Base-by-base conservation (phyloP, 1,284 basidiomycete genomes). In the Leccinum pachyderme region DNA sequence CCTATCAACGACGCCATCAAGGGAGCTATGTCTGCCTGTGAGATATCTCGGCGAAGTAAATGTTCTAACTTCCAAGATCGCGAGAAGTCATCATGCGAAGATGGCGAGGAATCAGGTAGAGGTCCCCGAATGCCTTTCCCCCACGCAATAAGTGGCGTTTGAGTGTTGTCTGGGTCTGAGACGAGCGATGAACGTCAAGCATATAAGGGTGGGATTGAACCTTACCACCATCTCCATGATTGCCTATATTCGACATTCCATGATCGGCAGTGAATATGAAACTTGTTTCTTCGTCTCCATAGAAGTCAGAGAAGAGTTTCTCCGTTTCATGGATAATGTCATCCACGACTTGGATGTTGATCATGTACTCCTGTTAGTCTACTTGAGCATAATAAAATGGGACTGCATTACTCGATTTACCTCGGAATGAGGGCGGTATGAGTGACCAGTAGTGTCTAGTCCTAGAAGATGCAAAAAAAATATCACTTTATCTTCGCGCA, bases 211-310 rank as follows among this genome's bases (percentile, higher is more conserved):
- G 32, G 27, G 7, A 31, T 73, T 24, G 37, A 31, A 41, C 3
- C 78, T 65, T 62, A 90, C 89, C 86, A 29, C 93, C 93, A 63
- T 95, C 93, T 3, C 93, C 93, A 59, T 95, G 93, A 64, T 94
- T 95, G 27, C 93, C 93, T 54, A 93, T 89, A 44, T 79, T 82
- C 7, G 88, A 91, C 93, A 95, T 95, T 5, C 93, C 93, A 67
- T 95, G 93, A 68, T 95, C 93, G 0, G 93, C 90, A 4, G 91
- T 94, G 67, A 95, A 94, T 41, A 95, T 72, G 64, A 81, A 95
- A 39, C 84, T 84, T 0, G 93, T 95, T 51, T 86, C 81, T 28
- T 83, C 73, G 54, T 88, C 84, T 39, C 72, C 70, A 64, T 87
- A 95, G 64, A 89, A 93, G 3, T 82, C 76, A 1, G 73, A 68